Conservation (phyloP, 78 protist species). For the Mastigamoeba balamuthi region DNA sequence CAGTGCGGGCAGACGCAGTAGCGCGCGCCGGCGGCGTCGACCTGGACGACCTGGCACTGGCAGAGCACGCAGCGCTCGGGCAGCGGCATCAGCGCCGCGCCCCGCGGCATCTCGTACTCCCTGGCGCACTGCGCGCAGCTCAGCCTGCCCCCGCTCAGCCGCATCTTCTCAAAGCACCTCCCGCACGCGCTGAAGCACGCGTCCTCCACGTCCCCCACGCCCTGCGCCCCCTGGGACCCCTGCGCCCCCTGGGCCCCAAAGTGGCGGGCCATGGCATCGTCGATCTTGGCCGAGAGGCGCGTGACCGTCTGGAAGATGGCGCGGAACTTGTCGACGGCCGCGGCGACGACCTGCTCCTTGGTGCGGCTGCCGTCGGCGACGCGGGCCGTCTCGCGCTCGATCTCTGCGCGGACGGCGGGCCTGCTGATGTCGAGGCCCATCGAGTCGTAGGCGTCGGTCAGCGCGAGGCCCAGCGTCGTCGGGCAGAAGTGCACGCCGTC, state of each 20-base stretch:
- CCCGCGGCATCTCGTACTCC: background rate
- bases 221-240: background rate
- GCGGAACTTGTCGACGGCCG: background rate
- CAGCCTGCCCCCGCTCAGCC: background rate
- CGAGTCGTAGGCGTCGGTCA: slow-evolving; percentile 72
- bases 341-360: background rate
- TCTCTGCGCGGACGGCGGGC: slow-evolving; percentile 65
- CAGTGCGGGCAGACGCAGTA: slow-evolving; percentile 38
- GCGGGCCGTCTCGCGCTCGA: slow-evolving; percentile 35
- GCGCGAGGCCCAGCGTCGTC: slow-evolving; percentile 76
- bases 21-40: background rate
- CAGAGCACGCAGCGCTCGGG: background rate
- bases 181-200: no score
- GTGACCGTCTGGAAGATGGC: background rate
- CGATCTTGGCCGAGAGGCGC: background rate
- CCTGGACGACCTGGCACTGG: background rate
- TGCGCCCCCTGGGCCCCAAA: background rate
- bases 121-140: background rate
- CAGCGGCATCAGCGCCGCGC: background rate
- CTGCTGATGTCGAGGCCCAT: slow-evolving; percentile 74
- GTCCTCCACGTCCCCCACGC: background rate
- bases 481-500: slow-evolving; percentile 47
- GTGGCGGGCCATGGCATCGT: background rate
- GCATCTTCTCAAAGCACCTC: no score
- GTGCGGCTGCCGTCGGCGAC: slow-evolving; percentile 6